Base-by-base conservation (phyloP, 805 yeast genomes). In the Candida palmyrensis region DNA sequence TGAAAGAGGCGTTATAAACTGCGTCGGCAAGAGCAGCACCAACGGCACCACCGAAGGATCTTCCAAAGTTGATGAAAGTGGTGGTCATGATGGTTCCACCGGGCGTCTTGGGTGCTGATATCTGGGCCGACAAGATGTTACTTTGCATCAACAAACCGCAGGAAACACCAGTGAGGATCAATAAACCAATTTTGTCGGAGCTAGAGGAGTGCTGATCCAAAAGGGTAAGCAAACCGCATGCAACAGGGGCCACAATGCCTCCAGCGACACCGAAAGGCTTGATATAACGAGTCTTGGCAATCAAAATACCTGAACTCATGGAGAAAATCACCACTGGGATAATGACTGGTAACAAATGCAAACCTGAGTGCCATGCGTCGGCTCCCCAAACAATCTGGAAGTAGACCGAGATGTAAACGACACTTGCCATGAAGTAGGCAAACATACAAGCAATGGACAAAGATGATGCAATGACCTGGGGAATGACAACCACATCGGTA, bases 21-120 rank as follows among this genome's bases (percentile, higher is more conserved):
- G 63, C 55, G 38, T 68, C 71, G 3, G 67, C 61, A 13, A 70
- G 48, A 24, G 55, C 59, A 3, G 69, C 57, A 17, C 71, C 65
- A 18, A 75, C 24, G 2, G 77, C 59, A 27, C 73, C 69, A 14
- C 72, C 73, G 12, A 73, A 39, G 1, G 69, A 49, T 42, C 79
- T 64, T 11, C 50, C 48, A 44, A 71, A 71, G 40, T 63, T 60
- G 36, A 70, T 35, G 31, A 65, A 56, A 1, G 76, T 51, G 4
- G 78, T 71, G 2, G 73, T 59, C 50, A 73, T 47, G 29, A 75
- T 70, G 5, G 62, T 58, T 3, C 70, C 63, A 11, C 79, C 80
- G 5, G 72, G 63, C 1, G 58, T 49, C 38, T 73, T 69, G 21
- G 81, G 78, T 8, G 76, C 75, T 15, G 62, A 53, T 6, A 75